Evolutionary conservation across 345 rosid genomes (phyloP).

Genomic region (Nephelium lappaceum): DNA sequence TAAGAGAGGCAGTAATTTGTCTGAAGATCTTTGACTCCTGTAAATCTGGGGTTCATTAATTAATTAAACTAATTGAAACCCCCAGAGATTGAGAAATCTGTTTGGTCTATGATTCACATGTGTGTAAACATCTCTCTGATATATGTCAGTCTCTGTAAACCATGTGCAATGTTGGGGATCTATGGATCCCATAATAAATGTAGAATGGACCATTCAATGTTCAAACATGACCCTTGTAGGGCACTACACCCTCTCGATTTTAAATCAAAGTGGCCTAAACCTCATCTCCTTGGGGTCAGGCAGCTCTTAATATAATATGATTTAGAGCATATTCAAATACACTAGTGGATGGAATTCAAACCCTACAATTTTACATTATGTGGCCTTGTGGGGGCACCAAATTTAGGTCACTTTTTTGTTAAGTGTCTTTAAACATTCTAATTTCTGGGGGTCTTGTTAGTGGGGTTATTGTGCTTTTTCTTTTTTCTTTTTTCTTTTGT

Average conservation of each 20-base stretch:
- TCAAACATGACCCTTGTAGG: constrained; percentile 35
- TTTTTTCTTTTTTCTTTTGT: background rate
- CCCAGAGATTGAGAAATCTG: constrained; percentile 9
- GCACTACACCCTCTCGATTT: constrained; percentile 30
- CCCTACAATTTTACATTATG: constrained; percentile 26
- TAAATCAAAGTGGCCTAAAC: background rate
- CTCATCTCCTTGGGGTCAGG: background rate
- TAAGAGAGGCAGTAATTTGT: constrained; percentile 16
- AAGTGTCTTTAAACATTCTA: constrained; percentile 32
- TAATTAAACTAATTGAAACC: constrained; percentile 23
- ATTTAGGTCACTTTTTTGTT: constrained; percentile 24
- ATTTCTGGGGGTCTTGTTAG: constrained; percentile 14
- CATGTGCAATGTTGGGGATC: constrained; percentile 52
- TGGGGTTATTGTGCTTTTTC: constrained; percentile 28
- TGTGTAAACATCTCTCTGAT: constrained; percentile 30
- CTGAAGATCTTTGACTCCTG: constrained; percentile 44
- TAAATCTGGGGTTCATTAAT: background rate
- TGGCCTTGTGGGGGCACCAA: constrained; percentile 32
- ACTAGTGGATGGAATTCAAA: constrained; percentile 20
- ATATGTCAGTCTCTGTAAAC: constrained; percentile 39
- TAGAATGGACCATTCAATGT: constrained; percentile 32
- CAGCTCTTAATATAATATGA: background rate
- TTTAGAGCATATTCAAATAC: background rate
- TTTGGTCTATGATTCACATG: constrained; percentile 21
- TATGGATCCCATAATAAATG: constrained; percentile 35